Evolutionary conservation across 73 alveolate species (phyloP).

Genomic region (Tetrahymena elliotti): DNA sequence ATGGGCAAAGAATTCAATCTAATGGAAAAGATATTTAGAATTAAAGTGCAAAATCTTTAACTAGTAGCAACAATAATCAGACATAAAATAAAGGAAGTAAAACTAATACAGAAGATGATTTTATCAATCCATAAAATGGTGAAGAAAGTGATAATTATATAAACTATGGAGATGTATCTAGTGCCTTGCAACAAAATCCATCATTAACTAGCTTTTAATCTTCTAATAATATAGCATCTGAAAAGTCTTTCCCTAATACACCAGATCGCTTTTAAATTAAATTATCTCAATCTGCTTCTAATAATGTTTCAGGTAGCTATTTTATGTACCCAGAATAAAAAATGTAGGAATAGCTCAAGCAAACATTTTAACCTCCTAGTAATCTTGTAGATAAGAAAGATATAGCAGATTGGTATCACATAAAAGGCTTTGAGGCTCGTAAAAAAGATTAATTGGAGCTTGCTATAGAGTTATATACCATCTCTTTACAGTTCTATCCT

Average conservation of each 20-base stretch:
- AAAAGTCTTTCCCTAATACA: neutral
- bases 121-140: constrained; percentile 28
- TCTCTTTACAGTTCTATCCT: constrained; percentile 66
- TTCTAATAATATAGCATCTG: neutral
- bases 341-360: neutral
- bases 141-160: constrained; percentile 1
- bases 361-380: neutral
- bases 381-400: constrained; percentile 19
- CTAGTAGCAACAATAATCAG: neutral
- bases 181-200: neutral
- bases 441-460: constrained; percentile 57
- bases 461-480: constrained; percentile 63
- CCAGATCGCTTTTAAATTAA: neutral
- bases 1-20: constrained; percentile 5
- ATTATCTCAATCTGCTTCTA: neutral
- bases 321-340: neutral
- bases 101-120: constrained; percentile 9
- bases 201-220: neutral
- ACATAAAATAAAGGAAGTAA: constrained; percentile 8
- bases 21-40: neutral
- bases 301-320: neutral
- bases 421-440: constrained; percentile 68
- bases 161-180: neutral
- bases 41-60: neutral
- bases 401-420: constrained; percentile 59